Conservation (phyloP, 345 rosid genomes). For the Viola odorata region DNA sequence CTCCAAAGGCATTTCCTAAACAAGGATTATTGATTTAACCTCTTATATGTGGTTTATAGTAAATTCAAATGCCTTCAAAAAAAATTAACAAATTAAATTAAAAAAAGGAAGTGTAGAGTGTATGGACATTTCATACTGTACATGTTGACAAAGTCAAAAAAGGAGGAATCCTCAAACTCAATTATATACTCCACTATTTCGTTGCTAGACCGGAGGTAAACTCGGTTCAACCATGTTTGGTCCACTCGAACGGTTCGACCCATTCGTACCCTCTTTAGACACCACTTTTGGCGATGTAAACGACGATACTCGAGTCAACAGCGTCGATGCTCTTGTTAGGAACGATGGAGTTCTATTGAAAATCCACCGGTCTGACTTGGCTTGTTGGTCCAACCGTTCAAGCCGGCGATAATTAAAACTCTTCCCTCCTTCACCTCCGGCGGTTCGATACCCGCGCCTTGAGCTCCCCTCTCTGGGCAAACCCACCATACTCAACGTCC, state of each 20-base stretch:
- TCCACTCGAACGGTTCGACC: constrained; percentile 25
- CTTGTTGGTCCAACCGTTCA: constrained; percentile 24
- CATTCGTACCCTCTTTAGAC: constrained; percentile 29
- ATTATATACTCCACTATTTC: not conserved
- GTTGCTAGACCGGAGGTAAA: constrained; percentile 47
- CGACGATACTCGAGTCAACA: constrained; percentile 20
- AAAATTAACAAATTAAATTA: too few relatives aligned
- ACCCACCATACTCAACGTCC: constrained; percentile 57
- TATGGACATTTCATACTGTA: not conserved
- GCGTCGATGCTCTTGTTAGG: constrained; percentile 46
- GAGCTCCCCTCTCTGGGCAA: constrained; percentile 49
- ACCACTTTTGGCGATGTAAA: constrained; percentile 37
- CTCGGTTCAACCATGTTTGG: constrained; percentile 20
- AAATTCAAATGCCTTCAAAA: too few relatives aligned
- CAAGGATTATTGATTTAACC: too few relatives aligned
- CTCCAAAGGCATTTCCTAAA: too few relatives aligned
- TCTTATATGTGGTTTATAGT: too few relatives aligned
- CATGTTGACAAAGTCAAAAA: not conserved
- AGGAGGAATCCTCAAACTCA: not conserved
- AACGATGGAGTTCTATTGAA: constrained; percentile 40
- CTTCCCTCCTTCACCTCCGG: constrained; percentile 35
- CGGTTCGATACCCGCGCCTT: constrained; percentile 35
- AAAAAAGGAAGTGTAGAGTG: too few relatives aligned
- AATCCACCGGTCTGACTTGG: constrained; percentile 52
- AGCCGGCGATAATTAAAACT: constrained; percentile 13